These are phyloP conservation scores for Tetracentron sinense DNA, from an alignment of 164 flowering plant species.

Conservation along the genomic window DNA sequence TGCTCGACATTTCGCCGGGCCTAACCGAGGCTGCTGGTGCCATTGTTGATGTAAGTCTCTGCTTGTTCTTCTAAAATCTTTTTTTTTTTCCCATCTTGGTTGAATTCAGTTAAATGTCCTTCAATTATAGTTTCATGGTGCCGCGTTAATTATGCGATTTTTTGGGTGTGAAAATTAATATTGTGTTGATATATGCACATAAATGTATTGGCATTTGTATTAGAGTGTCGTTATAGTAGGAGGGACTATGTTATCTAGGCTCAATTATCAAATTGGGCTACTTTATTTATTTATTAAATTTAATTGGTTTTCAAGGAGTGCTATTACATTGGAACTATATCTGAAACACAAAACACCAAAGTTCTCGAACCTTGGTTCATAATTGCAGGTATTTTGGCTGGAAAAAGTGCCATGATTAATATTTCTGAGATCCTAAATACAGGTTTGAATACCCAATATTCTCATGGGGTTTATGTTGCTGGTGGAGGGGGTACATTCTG, in stretches of 20 bases:
- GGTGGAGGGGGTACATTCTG: too few species aligned
- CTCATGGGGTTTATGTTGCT: too few species aligned
- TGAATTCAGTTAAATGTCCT: background rate
- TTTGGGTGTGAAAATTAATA: background rate
- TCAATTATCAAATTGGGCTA: background rate
- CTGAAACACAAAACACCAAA: background rate
- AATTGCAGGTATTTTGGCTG: too few species aligned
- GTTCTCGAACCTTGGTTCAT: background rate
- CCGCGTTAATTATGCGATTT: background rate
- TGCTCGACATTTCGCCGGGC: conserved; percentile 83
- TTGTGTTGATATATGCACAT: background rate
- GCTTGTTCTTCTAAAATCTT: background rate
- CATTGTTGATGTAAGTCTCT: conserved; percentile 72
- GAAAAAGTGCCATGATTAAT: too few species aligned
- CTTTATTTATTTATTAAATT: background rate
- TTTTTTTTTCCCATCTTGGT: background rate
- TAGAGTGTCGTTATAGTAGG: background rate
- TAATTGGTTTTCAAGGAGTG: too few species aligned
- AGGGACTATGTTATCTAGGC: background rate
- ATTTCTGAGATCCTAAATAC: too few species aligned
- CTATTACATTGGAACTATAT: background rate
- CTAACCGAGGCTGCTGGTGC: conserved; percentile 95
- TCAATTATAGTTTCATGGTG: background rate
- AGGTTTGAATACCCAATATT: too few species aligned
- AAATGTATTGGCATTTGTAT: background rate